These are phyloP conservation scores for Nakaseomyces glabratus DNA, from an alignment of 1,139 yeast genomes.

Conservation along the genomic window DNA sequence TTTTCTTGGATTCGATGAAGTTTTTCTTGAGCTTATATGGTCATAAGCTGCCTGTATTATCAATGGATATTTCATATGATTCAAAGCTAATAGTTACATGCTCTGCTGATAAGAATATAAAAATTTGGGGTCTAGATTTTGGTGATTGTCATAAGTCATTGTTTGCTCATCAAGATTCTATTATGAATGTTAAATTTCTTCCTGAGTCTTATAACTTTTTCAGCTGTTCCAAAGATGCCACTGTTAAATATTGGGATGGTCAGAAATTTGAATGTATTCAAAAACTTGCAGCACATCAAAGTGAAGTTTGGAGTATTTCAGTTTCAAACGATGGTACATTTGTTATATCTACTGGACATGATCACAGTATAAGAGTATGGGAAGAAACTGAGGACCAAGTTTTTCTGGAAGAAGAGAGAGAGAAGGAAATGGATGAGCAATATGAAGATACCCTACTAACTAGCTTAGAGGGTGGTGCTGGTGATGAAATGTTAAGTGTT, in stretches of 20 bases:
- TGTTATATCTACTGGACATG: conserved; percentile 85
- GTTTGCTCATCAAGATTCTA: conserved; percentile 93
- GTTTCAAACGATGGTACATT: conserved; percentile 64
- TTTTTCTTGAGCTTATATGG: conserved; percentile 86
- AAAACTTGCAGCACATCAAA: conserved; percentile 76
- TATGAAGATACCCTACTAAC: conserved; percentile 70
- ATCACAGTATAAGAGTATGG: conserved; percentile 88
- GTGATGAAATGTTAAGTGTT: conserved; percentile 32
- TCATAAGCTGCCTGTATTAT: conserved; percentile 85
- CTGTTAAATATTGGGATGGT: conserved; percentile 95
- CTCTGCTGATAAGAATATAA: conserved; percentile 93
- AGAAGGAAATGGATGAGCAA: conserved; percentile 85
- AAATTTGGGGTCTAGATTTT: conserved; percentile 96
- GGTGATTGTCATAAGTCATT: conserved; percentile 97
- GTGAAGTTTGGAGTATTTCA: conserved; percentile 88
- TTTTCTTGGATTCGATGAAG: conserved; percentile 77
- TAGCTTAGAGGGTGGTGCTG: conserved; percentile 57
- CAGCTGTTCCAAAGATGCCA: conserved; percentile 82
- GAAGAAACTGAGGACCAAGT: conserved; percentile 87
- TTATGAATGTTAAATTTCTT: conserved; percentile 77
- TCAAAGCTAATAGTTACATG: conserved; percentile 82
- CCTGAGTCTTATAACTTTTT: conserved; percentile 83
- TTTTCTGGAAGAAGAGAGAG: conserved; percentile 91
- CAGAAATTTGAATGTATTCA: conserved; percentile 92
- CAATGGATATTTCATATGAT: conserved; percentile 83